A percentile compares a stretch with the other conserved stretches of the same genome.
Conservation (phyloP, 805 yeast species). For the Candida silvicultrix region DNA sequence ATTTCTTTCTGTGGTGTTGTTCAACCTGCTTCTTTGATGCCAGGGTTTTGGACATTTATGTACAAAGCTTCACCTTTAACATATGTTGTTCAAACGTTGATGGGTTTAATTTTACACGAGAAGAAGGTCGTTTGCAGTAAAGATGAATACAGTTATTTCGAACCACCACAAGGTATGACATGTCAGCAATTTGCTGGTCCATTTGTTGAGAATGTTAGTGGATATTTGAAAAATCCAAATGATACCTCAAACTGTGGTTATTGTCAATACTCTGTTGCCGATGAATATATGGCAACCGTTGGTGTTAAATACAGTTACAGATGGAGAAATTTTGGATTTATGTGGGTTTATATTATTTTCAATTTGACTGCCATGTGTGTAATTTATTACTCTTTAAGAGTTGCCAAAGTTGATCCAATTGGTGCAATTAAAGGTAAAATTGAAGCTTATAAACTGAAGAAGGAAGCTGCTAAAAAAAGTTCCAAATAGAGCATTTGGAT, state of each 20-base stretch:
- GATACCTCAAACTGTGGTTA: constrained; percentile 36
- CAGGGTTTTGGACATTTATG: constrained; percentile 73
- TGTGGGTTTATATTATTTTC: constrained; percentile 43
- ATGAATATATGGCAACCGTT: constrained; percentile 31
- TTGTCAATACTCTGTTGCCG: constrained; percentile 32
- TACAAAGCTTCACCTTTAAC: constrained; percentile 61
- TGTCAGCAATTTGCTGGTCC: constrained; percentile 48
- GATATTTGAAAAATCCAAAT: constrained; percentile 46
- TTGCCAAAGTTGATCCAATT: constrained; percentile 2
- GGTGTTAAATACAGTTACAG: constrained; percentile 36
- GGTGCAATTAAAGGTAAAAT: background rate
- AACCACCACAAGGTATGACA: constrained; percentile 52
- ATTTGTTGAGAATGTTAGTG: constrained; percentile 39
- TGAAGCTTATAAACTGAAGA: background rate
- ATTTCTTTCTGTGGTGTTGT: constrained; percentile 32
- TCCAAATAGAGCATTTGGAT: background rate
- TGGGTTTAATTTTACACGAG: constrained; percentile 42
- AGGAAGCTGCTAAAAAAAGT: background rate
- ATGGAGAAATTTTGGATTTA: constrained; percentile 60
- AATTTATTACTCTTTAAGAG: constrained; percentile 31
- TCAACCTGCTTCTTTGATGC: constrained; percentile 38
- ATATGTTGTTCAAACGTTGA: constrained; percentile 47
- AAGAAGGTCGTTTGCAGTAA: constrained; percentile 42
- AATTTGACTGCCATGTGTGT: constrained; percentile 33
- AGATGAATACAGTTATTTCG: constrained; percentile 41